Base-by-base conservation (phyloP, 768 basidiomycete genomes). In the Sutorius australiensis region DNA sequence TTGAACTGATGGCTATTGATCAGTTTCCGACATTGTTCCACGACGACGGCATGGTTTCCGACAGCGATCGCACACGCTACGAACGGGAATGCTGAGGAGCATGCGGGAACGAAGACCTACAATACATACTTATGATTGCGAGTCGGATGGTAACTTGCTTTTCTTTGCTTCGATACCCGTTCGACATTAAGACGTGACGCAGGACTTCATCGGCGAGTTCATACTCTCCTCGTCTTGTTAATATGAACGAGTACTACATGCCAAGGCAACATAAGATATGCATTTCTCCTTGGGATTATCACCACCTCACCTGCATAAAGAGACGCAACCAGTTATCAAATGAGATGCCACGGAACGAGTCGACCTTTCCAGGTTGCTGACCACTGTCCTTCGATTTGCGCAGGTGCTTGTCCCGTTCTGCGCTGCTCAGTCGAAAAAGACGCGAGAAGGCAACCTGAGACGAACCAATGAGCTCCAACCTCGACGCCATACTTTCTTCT, bases 321-420 rank as follows among this genome's bases (percentile, higher is more conserved):
- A 98, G 62, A 16, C 77, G 76, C 45, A 95, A 66, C 95, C 95
- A 99, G 46, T 87, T 83, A 48, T 87, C 86, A 60, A 92, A 91
- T 5, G 76, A 76, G 28, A 95, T 75, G 0, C 89, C 89, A 11
- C 95, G 84, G 68, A 95, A 97, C 0, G 80, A 74, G 48, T 83
- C 78, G 2, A 88, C 78, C 21, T 74, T 75, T 16, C 70, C 74
- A 5, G 60, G 41, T 53, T 73, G 74, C 51, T 74, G 68, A 44
- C 65, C 65, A 40, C 75, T 77, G 6, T 72, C 72, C 27, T 71
- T 72, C 6, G 74, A 69, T 58, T 80, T 86, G n/a, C 77, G 75
- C 5, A 77, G 59, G 16, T 81, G 65, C 16, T 72, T 79, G 33
- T 58, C 57, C 11, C 57, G 50, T 31, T 58, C 57, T 59, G n/a